Conservation (phyloP, 441 rosid species). For the Codiaeum variegatum region DNA sequence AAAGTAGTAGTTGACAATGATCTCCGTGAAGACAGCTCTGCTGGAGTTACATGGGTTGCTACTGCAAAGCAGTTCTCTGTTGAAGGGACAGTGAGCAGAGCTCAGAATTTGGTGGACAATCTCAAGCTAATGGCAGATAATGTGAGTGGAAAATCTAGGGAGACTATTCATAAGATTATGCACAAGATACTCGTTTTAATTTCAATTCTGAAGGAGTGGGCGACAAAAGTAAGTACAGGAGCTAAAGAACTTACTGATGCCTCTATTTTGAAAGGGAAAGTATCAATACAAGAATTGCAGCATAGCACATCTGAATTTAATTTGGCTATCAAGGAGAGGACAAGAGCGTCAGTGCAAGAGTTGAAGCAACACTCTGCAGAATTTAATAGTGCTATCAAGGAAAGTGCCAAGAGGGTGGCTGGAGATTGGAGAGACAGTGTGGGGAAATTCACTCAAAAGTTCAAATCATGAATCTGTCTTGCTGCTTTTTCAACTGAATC, state of each 20-base stretch:
- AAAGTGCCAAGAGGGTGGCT: constrained; percentile 57
- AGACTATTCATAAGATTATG: constrained; percentile 44
- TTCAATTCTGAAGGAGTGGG: constrained; percentile 44
- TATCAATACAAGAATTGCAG: constrained; percentile 47
- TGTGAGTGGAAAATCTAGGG: constrained; percentile 56
- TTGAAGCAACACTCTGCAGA: constrained; percentile 50
- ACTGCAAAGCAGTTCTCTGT: constrained; percentile 45
- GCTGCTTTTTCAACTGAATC: neutral
- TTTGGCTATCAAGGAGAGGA: constrained; percentile 44
- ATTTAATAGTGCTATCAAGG: constrained; percentile 45
- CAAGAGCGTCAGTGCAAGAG: constrained; percentile 40
- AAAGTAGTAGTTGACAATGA: constrained; percentile 76
- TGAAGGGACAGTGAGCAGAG: constrained; percentile 63
- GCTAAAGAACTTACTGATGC: constrained; percentile 41
- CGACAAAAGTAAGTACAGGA: constrained; percentile 25
- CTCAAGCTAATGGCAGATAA: constrained; percentile 55
- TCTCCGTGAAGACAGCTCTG: constrained; percentile 63
- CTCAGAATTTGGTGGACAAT: constrained; percentile 52
- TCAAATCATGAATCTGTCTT: constrained; percentile 39
- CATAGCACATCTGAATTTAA: constrained; percentile 39
- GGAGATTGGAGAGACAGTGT: constrained; percentile 72
- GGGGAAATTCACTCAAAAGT: constrained; percentile 72
- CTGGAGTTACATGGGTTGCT: constrained; percentile 55
- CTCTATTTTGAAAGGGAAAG: constrained; percentile 34
- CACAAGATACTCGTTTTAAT: constrained; percentile 41